Evolutionary conservation across 768 basidiomycete genomes (phyloP), one percentile per base, ranked within the genome.

Genomic region (Tricholoma furcatifolium): DNA sequence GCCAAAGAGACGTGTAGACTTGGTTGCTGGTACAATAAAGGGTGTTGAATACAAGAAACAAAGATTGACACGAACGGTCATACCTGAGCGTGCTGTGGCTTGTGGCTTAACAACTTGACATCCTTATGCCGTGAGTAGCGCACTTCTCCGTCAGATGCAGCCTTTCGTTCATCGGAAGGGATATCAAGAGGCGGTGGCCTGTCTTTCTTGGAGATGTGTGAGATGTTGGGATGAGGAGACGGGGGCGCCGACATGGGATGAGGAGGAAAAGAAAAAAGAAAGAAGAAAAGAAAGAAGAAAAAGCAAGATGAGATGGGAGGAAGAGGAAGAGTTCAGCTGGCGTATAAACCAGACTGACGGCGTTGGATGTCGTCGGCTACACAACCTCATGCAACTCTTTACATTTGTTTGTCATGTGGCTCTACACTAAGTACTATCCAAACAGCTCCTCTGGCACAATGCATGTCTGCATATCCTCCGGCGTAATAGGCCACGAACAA

Each of bases 131-230:
- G 76, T 65, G 74, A 70, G 55, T 73, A 67, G 57, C 63, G 67
- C 51, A 71, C 59, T 55, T 76, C 74, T 47, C 57, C 65, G 65
- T 79, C 76, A 42, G 74, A 71, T 31, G 62, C 61, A 23, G 70
- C 61, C 51, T 71, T 68, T 42, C 65, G 65, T 41, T 70, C 69
- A 53, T 71, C 58, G 50, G 71, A 68, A 52, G 67, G 64, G 47
- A 80, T 74, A 61, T 80, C 78, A 56, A 83, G 77, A 49, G 77
- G 74, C 35, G 79, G 75, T 39, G 79, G 78, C 60, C 76, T 74
- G 65, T 81, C 80, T 67, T 74, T 75, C 66, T 70, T 75, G 70
- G 68, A 4, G 27, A 3, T 77, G 58, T 66, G 60, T 43, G 67
- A 66, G 57, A 63, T 57, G 62, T 65, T 71, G 66, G 71, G 67